Conservation (phyloP, 139 green algal genomes). For the Closterium sp. region DNA sequence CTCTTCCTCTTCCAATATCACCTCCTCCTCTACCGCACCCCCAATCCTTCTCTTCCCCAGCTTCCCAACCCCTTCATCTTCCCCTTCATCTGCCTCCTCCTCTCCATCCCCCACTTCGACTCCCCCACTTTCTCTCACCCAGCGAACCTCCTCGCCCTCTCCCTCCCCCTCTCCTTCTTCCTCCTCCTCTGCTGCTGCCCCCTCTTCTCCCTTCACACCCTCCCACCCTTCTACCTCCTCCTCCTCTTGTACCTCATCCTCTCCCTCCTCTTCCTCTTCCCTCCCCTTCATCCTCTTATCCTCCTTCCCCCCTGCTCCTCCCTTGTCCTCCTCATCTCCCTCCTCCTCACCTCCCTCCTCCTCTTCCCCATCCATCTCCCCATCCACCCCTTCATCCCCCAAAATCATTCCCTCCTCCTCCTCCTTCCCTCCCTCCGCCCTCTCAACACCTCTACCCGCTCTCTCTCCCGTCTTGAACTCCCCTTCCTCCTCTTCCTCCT, state of each 20-base stretch:
- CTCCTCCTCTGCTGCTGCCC: not conserved
- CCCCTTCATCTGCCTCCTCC: not conserved
- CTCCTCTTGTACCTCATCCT: conserved; percentile 1
- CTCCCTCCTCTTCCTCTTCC: conserved; percentile 18
- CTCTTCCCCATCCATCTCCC: conserved; percentile 5
- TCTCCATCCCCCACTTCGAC: not conserved
- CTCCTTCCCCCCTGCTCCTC: not conserved
- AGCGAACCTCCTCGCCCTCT: not conserved
- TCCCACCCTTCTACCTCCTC: conserved; percentile 12
- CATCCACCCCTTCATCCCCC: conserved; percentile 2
- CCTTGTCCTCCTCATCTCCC: conserved; percentile 18
- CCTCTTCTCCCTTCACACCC: conserved; percentile 7
- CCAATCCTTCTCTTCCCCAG: not conserved
- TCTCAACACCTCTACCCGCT: not conserved
- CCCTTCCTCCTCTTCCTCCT: conserved; percentile 13
- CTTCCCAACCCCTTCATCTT: conserved; percentile 1
- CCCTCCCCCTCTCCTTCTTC: conserved; percentile 8
- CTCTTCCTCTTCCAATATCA: conserved; percentile 19
- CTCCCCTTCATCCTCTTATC: conserved; percentile 1
- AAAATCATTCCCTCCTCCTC: conserved; percentile 23
- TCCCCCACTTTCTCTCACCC: not conserved
- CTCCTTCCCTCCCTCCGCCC: not conserved
- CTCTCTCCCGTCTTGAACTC: conserved; percentile 6
- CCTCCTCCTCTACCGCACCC: not conserved
- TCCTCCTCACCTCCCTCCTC: conserved; percentile 19